Percentiles rank a stretch among this genome's conserved stretches.
Conservation (phyloP, 164 flowering plant genomes). For the Taxillus chinensis region DNA sequence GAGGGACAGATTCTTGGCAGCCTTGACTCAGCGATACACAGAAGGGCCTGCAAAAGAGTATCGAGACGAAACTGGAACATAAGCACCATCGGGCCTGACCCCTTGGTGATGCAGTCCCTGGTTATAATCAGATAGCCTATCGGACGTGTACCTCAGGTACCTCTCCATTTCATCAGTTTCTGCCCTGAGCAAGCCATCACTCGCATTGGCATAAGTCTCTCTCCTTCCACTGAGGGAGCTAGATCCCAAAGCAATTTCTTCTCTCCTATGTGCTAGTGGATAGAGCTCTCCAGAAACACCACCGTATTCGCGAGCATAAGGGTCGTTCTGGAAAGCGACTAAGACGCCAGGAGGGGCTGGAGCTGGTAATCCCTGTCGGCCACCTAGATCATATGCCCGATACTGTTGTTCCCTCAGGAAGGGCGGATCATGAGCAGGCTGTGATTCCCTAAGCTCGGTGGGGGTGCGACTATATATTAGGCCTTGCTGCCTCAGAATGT, state of each 20-base stretch:
- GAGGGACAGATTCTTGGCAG: background rate
- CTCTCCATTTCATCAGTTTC: conserved; percentile 12
- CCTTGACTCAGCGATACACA: conserved; percentile 15
- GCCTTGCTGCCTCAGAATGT: conserved; percentile 13
- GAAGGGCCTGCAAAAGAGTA: conserved; percentile 60
- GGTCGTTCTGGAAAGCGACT: conserved; percentile 6
- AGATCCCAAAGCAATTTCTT: conserved; percentile 15
- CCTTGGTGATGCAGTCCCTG: conserved; percentile 12
- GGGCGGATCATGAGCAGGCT: conserved; percentile 17
- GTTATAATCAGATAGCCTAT: conserved; percentile 21
- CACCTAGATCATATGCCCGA: conserved; percentile 24
- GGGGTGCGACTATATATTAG: conserved; percentile 6
- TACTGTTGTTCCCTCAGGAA: conserved; percentile 28
- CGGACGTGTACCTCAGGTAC: conserved; percentile 20
- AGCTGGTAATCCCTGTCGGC: conserved; percentile 11
- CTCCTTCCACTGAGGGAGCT: conserved; percentile 17
- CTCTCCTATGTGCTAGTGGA: conserved; percentile 17
- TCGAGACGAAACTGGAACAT: conserved; percentile 46
- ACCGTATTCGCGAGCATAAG: conserved; percentile 15
- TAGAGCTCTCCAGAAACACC: conserved; percentile 23
- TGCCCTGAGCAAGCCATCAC: conserved; percentile 12
- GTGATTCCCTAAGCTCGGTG: conserved; percentile 10
- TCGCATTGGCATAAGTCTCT: conserved; percentile 12
- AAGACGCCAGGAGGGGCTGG: too few relatives aligned
- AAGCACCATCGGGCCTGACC: conserved; percentile 11